Evolutionary conservation across 441 rosid genomes (phyloP), one percentile per base, ranked within the genome.

Genomic region (Pelargonium cotyledonis): DNA sequence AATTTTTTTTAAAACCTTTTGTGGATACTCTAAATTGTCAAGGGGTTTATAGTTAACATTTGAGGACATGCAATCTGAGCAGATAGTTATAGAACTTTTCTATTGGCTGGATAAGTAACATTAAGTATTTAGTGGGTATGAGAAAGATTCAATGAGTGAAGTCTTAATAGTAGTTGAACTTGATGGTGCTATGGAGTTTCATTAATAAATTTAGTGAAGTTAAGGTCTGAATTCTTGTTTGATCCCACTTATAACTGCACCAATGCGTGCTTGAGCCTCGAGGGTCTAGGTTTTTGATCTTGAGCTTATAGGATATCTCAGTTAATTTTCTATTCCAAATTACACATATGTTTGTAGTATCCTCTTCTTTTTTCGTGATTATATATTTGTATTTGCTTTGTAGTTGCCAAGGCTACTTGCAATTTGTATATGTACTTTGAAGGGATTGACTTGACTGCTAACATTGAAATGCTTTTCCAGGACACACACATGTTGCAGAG

Each of bases 401-500:
- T 57, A 57, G 2, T 19, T 58, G 35, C 26, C 26, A 60, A 21
- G 63, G n/a, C 10, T 60, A 11, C 38, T 60, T 60, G 61, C 21
- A 21, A 21, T 21, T 57, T 57, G 62, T 21, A 57, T 57, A 6
- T 16, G 2, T 57, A 57, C 21, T 9, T 18, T 8, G 19, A 57
- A 18, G 10, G 10, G 23, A 9, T n/a, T 55, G 44, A 57, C 62
- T 57, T 57, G 62, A 16, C 21, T 55, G 26, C 63, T 68, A 41
- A 73, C 43, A 63, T 51, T 15, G 1, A 5, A 31, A 60, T 23
- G 47, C 10, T 65, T 76, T 16, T 79, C 63, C 81, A 83, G 86
- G 86, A 29, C 86, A 83, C 62, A 79, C 79, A 4, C 85, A 83
- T 74, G 85, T 83, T 40, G 86, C 85, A 9, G 85, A 83, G 76